phyloP scores from a whole-genome alignment of 2,329 filamentous ascomycete genomes.

The Fusarium camptoceras region DNA sequence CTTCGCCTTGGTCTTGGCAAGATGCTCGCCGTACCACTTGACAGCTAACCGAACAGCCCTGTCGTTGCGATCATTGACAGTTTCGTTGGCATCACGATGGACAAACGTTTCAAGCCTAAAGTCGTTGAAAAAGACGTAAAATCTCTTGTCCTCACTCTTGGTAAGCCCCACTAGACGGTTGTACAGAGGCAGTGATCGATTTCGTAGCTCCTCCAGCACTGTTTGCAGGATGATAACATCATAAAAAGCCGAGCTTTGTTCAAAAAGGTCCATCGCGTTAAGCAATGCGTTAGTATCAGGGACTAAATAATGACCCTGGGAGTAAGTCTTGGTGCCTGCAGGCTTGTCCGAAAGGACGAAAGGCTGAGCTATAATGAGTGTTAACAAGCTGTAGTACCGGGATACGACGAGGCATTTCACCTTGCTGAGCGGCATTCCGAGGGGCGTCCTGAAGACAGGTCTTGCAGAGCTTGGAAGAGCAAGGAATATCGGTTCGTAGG shows the following conservation, averaged over 20 bases:
- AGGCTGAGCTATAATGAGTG: constrained; percentile 69
- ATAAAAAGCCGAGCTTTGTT: constrained; percentile 90
- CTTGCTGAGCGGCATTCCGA: constrained; percentile 79
- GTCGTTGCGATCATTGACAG: constrained; percentile 97
- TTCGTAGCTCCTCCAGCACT: constrained; percentile 94
- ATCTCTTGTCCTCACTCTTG: constrained; percentile 95
- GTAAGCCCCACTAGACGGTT: constrained; percentile 91
- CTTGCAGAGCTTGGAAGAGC: constrained; percentile 89
- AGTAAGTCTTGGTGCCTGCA: constrained; percentile 83
- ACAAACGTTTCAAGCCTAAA: constrained; percentile 94
- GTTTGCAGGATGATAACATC: constrained; percentile 98
- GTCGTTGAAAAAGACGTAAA: constrained; percentile 99
- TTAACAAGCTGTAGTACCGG: constrained; percentile 11
- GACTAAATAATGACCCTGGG: constrained; percentile 90
- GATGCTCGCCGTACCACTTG: constrained; percentile 89
- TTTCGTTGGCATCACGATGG: constrained; percentile 78
- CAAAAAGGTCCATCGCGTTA: constrained; percentile 96
- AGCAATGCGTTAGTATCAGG: constrained; percentile 97
- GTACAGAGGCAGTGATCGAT: constrained; percentile 92
- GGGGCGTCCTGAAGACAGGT: constrained; percentile 80
- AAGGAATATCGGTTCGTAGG: constrained; percentile 95
- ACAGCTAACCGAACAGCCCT: constrained; percentile 87
- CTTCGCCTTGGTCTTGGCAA: constrained; percentile 72
- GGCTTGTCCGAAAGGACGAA: constrained; percentile 92
- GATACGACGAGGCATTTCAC: constrained; percentile 59